These are phyloP conservation scores for Daldinia sp. DNA, from an alignment of 2,329 filamentous ascomycete species.

Conservation along the genomic window DNA sequence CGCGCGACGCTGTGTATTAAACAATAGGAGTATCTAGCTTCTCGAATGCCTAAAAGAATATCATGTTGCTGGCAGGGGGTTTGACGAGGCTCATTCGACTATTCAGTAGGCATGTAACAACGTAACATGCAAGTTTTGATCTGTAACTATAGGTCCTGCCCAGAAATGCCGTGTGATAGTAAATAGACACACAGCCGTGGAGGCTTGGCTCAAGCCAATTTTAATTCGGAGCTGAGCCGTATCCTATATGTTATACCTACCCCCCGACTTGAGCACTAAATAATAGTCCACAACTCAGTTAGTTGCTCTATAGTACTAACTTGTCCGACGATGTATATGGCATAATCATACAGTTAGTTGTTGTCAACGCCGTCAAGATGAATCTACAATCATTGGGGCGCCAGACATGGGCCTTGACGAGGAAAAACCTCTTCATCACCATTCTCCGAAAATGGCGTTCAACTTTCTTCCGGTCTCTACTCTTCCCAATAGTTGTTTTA, in stretches of 20 bases:
- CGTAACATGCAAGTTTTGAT: background rate
- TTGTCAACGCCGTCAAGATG: slow-evolving; percentile 20
- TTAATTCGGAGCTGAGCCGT: background rate
- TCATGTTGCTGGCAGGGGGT: slow-evolving; percentile 10
- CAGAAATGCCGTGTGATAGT: slow-evolving; percentile 1
- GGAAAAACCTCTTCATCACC: slow-evolving; percentile 41
- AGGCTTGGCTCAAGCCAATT: background rate
- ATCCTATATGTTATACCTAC: slow-evolving; percentile 8
- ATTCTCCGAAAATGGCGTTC: slow-evolving; percentile 40
- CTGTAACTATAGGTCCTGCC: background rate
- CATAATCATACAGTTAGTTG: slow-evolving; percentile 6
- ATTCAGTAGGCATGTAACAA: background rate
- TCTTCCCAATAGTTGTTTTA: slow-evolving; percentile 40
- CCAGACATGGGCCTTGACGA: slow-evolving; percentile 41
- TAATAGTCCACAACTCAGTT: background rate
- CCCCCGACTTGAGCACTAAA: background rate
- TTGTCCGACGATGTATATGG: slow-evolving; percentile 6
- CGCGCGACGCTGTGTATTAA: background rate
- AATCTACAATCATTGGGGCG: slow-evolving; percentile 28
- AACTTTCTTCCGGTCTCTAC: slow-evolving; percentile 39
- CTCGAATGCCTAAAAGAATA: slow-evolving; percentile 13
- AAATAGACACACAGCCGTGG: background rate
- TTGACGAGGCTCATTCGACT: slow-evolving; percentile 18
- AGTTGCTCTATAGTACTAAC: background rate
- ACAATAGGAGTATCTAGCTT: slow-evolving; percentile 11